These are phyloP conservation scores for Solanum tarijense DNA, from an alignment of 257 asterid genomes.

Conservation along the genomic window DNA sequence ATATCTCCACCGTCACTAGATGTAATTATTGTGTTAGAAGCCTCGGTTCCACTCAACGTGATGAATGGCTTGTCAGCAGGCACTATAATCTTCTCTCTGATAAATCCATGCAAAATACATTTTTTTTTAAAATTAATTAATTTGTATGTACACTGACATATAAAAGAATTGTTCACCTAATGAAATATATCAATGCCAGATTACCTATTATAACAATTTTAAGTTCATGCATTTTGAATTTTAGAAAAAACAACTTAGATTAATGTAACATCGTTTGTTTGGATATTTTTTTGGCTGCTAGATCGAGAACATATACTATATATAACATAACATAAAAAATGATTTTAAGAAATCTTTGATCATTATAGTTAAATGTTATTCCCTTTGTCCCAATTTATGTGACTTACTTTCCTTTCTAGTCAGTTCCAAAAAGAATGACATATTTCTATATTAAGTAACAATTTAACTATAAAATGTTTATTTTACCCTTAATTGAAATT, in stretches of 20 bases:
- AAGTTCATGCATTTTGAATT: neutral
- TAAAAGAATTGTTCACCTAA: neutral
- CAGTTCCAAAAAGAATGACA: no score
- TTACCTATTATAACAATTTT: neutral
- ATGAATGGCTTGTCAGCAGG: conserved; percentile 39
- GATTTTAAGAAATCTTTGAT: neutral
- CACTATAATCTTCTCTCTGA: conserved; percentile 34
- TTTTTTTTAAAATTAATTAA: neutral
- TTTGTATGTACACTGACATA: neutral
- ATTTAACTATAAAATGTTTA: no score
- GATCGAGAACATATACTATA: neutral
- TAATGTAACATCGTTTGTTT: neutral
- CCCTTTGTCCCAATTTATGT: no score
- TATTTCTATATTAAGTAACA: no score
- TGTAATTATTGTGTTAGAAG: conserved; percentile 22
- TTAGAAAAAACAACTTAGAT: neutral
- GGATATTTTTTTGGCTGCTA: neutral
- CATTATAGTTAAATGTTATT: neutral
- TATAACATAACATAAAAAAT: neutral
- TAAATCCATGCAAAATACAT: neutral
- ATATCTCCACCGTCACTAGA: conserved; percentile 33
- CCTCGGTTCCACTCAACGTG: conserved; percentile 33
- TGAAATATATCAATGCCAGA: neutral
- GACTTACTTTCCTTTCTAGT: no score
- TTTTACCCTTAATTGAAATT: no score